Evolutionary conservation across 1,284 basidiomycete species (phyloP).

Genomic region (Sphaerobolus stellatus): DNA sequence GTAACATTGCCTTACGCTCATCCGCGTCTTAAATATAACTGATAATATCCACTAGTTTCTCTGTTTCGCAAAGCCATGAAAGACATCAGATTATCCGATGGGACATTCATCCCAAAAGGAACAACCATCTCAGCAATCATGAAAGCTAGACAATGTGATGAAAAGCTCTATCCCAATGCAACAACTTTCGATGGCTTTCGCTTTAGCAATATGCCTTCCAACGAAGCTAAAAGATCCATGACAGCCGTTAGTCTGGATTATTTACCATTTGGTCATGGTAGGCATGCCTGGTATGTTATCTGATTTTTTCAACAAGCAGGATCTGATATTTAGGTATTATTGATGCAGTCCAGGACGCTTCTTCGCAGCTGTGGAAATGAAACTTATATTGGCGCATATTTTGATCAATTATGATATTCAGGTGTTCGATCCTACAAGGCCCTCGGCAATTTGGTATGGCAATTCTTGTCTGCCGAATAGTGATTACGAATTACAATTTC

Average conservation of each 20-base stretch:
- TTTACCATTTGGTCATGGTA: conserved; percentile 17
- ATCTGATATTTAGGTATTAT: neutral
- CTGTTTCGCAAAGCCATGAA: conserved; percentile 13
- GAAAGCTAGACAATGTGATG: conserved; percentile 3
- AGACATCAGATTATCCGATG: conserved; percentile 17
- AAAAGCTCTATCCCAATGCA: conserved; percentile 1
- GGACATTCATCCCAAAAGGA: conserved; percentile 13
- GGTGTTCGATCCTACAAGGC: conserved; percentile 13
- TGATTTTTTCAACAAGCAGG: neutral
- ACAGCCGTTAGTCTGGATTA: conserved; percentile 26
- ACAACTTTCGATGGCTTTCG: conserved; percentile 10
- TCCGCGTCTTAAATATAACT: neutral
- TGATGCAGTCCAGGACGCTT: conserved; percentile 26
- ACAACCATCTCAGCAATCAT: conserved; percentile 6
- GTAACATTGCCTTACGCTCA: neutral
- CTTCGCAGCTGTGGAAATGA: conserved; percentile 27
- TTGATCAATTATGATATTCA: conserved; percentile 25
- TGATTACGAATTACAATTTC: neutral
- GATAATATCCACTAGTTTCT: conserved; percentile 1
- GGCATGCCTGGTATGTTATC: conserved; percentile 31
- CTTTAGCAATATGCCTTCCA: conserved; percentile 4
- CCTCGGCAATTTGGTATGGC: conserved; percentile 4
- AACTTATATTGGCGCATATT: conserved; percentile 25
- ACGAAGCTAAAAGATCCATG: conserved; percentile 12
- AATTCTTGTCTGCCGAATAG: neutral